Base-by-base conservation (phyloP, 2,329 filamentous ascomycete genomes). In the Fusarium staphyleae region DNA sequence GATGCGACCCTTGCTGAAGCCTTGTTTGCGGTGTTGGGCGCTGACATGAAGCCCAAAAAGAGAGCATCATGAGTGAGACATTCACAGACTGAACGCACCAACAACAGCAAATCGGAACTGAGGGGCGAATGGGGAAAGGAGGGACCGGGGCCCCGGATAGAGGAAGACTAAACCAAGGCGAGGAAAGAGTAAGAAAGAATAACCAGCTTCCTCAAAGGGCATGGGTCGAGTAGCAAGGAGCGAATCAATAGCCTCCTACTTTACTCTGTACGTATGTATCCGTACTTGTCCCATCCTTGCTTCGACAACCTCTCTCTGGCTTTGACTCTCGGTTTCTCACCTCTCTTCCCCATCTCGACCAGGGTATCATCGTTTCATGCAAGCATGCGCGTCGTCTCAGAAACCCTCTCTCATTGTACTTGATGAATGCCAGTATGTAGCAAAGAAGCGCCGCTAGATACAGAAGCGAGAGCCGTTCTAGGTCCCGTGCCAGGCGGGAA, bases 101-200 rank as follows among this genome's bases (percentile, higher is more conserved):
- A n/a, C 13, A 29, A 13, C 35, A 47, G 43, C 51, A 60, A 57
- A 53, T 57, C 52, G 42, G 57, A 62, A 62, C 16, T 34, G 33
- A 28, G 43, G 53, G 40, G 40, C 19, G 19, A 15, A 35, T 22
- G 46, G 37, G 13, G 15, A 18, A 42, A 35, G 26, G 13, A 30
- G 24, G 26, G 40, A 40, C 14, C 35, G 41, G 54, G 52, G 42
- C 57, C 51, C 40, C 42, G 56, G 51, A 60, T 48, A 48, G 42
- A 53, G 46, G 39, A 22, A 7, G 19, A 22, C 19, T 22, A 22
- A 22, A 22, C 34, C 50, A 16, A 29, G 19, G 57, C 45, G 53
- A 48, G 26, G n/a, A 29, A 54, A 48, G 37, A 42, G 55, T 42
- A 53, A 54, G 37, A 58, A 12, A 53, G 37, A 47, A 10, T 18